phyloP scores from a whole-genome alignment of 208 protist species.

The Acanthamoeba quina region DNA sequence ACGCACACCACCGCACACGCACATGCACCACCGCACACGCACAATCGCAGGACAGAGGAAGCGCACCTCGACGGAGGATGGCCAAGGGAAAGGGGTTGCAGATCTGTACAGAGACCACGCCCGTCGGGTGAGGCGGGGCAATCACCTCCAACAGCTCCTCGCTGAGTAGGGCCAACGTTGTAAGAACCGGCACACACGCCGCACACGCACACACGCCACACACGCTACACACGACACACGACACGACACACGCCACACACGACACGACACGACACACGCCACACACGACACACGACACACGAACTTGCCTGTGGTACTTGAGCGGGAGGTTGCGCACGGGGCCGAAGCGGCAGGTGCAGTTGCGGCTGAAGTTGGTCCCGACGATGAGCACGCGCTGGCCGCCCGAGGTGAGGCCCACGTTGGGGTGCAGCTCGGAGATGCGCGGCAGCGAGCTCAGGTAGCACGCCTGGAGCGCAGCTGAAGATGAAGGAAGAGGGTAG shows the following conservation, averaged over 20 bases:
- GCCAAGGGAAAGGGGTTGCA: conserved; percentile 1
- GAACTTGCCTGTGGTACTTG: conserved; percentile 26
- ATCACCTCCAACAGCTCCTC: conserved; percentile 53
- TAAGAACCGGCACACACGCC: not conserved
- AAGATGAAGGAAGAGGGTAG: not conserved
- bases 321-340: conserved; percentile 25
- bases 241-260: not conserved
- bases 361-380: conserved; percentile 14
- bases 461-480: not conserved
- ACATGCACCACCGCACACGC: no score
- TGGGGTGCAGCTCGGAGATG: conserved; percentile 10
- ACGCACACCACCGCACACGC: no score
- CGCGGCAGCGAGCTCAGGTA: not conserved
- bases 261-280: not conserved
- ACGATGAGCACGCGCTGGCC: conserved; percentile 41
- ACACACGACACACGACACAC: not conserved
- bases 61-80: not conserved
- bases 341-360: conserved; percentile 51
- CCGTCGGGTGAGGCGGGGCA: not conserved
- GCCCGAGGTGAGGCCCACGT: conserved; percentile 33
- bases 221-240: not conserved
- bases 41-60: not conserved
- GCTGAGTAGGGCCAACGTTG: not conserved
- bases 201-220: no score
- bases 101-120: conserved; percentile 25